Evolutionary conservation across 768 basidiomycete genomes (phyloP).

Genomic region (Lactarius tabidus): DNA sequence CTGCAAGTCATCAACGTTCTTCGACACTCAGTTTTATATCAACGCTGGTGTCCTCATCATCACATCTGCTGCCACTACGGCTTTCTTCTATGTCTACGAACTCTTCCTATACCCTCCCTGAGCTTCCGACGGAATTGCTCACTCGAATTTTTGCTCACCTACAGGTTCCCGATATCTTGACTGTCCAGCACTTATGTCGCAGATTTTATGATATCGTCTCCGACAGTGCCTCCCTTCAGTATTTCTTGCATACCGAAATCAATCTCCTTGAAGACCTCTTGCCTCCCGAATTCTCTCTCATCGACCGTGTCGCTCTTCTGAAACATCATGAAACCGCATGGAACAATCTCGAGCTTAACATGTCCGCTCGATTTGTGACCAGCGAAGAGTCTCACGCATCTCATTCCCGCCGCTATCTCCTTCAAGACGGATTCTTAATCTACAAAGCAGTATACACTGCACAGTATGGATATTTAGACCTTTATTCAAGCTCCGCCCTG

Average conservation of each 20-base stretch:
- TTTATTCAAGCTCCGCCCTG: not conserved
- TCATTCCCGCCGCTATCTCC: not conserved
- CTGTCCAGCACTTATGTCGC: conserved; percentile 1
- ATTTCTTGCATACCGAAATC: not conserved
- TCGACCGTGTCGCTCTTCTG: not conserved
- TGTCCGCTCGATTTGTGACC: too few relatives aligned
- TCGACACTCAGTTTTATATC: not conserved
- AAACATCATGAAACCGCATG: not conserved
- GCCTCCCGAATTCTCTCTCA: not conserved
- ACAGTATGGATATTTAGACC: conserved; percentile 15
- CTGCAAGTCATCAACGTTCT: not conserved
- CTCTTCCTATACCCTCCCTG: not conserved
- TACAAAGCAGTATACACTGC: not conserved
- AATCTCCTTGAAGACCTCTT: conserved; percentile 2
- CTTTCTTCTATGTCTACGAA: not conserved
- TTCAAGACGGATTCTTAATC: conserved; percentile 6
- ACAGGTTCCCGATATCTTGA: not conserved
- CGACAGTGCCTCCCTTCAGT: not conserved
- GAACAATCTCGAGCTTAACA: not conserved
- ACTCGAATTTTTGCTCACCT: not conserved
- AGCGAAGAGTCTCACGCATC: not conserved
- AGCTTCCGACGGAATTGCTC: not conserved
- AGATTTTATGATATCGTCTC: not conserved
- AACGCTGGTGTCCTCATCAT: not conserved
- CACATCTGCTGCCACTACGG: not conserved